Evolutionary conservation across 805 yeast species (phyloP).

Genomic region (Schizosaccharomyces octosporus): DNA sequence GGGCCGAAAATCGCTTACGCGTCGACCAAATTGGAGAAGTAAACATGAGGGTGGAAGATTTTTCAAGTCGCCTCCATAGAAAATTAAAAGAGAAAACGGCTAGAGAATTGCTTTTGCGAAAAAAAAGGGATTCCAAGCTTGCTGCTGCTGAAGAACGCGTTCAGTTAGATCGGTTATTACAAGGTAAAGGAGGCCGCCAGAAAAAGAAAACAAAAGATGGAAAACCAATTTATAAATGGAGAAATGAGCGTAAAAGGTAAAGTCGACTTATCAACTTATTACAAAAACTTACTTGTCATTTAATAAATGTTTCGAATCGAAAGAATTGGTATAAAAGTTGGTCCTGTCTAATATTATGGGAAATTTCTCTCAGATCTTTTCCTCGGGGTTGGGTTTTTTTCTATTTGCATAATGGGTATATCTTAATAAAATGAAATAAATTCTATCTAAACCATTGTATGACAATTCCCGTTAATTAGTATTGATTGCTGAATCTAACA

Average conservation of each 20-base stretch:
- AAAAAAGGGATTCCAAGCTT: background rate
- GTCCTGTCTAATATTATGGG: too few species aligned
- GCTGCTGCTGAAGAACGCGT: background rate
- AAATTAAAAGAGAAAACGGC: background rate
- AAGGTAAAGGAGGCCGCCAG: conserved; percentile 1
- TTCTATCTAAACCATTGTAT: too few species aligned
- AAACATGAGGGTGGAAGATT: background rate
- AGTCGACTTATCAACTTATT: background rate
- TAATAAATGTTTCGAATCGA: too few species aligned
- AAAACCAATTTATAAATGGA: background rate
- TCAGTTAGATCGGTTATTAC: background rate
- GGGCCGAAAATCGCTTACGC: conserved; percentile 4
- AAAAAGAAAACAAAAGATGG: background rate
- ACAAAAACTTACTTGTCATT: background rate
- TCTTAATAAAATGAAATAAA: too few species aligned
- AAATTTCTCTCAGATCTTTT: too few species aligned
- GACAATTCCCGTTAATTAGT: too few species aligned
- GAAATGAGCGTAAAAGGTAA: background rate
- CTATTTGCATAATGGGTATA: too few species aligned
- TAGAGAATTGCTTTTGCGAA: background rate
- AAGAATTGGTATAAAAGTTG: too few species aligned
- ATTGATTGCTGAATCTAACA: too few species aligned
- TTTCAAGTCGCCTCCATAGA: background rate
- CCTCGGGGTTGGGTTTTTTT: too few species aligned
- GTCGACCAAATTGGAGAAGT: conserved; percentile 2